Evolutionary conservation across 257 asterid species (phyloP).

Genomic region (Solanum dulcamara): DNA sequence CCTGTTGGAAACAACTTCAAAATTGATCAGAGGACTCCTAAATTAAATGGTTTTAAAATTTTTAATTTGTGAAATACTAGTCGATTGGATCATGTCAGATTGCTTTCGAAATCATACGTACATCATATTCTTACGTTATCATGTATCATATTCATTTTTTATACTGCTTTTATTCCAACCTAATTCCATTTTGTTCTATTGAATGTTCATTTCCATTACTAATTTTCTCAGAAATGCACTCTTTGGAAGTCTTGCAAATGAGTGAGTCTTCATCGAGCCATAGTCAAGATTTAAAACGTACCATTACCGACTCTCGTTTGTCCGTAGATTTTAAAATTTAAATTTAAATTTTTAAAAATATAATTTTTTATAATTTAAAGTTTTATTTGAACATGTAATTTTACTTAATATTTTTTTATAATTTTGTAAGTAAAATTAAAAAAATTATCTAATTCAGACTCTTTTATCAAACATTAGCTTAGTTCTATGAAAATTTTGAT

Average conservation of each 20-base stretch:
- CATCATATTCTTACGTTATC: background rate
- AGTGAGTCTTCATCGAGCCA: background rate
- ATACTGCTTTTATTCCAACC: background rate
- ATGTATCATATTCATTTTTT: background rate
- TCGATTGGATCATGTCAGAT: background rate
- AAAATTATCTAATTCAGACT: background rate
- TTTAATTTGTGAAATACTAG: background rate
- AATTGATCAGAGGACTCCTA: background rate
- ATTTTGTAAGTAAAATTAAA: no score
- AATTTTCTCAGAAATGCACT: background rate
- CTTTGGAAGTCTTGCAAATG: background rate
- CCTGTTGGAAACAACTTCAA: background rate
- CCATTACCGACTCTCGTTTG: no score
- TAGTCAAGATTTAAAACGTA: background rate
- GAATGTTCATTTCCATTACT: background rate
- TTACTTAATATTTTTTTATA: background rate
- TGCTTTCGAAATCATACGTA: background rate
- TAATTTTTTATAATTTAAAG: no score
- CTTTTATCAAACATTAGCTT: background rate
- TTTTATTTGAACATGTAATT: background rate
- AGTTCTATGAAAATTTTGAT: background rate
- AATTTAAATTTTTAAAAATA: no score
- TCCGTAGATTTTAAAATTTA: no score
- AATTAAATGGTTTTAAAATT: background rate
- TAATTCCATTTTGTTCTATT: background rate